A percentile compares a stretch with the other conserved stretches of the same genome.
Evolutionary conservation across 306 rosid species (phyloP).

Genomic region (Castanea crenata): DNA sequence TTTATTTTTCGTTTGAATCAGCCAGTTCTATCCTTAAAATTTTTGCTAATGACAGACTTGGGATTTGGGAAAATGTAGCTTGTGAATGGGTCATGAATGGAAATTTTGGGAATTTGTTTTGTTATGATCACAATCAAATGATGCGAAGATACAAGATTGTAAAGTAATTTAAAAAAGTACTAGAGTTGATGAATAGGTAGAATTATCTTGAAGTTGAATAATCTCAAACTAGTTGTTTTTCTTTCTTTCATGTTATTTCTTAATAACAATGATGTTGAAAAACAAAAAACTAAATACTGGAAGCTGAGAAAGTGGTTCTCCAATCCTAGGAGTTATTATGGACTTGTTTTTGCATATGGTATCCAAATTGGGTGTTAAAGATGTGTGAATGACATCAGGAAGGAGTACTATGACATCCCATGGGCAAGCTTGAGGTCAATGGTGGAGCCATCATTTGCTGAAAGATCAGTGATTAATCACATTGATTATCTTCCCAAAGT

Average conservation of each 20-base stretch:
- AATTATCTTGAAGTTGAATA: not conserved
- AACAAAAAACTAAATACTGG: not conserved
- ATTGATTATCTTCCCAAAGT: conserved; percentile 55
- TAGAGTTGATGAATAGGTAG: not conserved
- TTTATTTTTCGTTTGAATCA: too few species aligned
- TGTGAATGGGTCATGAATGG: not conserved
- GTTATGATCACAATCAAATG: not conserved
- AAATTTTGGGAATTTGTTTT: not conserved
- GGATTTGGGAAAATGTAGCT: not conserved
- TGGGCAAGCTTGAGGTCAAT: conserved; percentile 73
- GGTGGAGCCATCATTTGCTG: conserved; percentile 78
- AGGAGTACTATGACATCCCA: conserved; percentile 80
- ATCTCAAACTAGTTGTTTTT: not conserved
- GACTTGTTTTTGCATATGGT: not conserved
- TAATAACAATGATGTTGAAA: not conserved
- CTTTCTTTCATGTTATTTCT: not conserved
- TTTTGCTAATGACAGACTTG: not conserved
- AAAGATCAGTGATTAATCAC: conserved; percentile 59
- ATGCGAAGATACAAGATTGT: not conserved
- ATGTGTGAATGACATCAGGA: conserved; percentile 44
- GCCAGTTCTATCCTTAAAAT: not conserved
- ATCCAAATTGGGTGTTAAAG: conserved; percentile 28
- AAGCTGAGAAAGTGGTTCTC: not conserved
- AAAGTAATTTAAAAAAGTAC: not conserved
- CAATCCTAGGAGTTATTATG: conserved; percentile 8